Percentiles rank a stretch among this genome's conserved stretches.
Conservation (phyloP, 805 yeast genomes). For the Ogataea nitratoaversa region DNA sequence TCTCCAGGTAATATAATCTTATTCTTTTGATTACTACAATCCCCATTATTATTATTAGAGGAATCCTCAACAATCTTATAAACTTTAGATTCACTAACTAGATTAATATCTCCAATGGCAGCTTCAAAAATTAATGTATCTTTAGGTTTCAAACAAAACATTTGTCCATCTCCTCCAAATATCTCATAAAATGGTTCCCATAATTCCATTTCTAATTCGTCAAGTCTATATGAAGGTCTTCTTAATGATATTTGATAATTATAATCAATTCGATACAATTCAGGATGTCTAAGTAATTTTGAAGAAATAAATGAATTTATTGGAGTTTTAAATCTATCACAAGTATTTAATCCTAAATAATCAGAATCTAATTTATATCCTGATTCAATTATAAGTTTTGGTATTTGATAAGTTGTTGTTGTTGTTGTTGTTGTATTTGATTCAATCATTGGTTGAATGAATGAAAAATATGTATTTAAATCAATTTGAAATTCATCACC, state of each 20-base stretch:
- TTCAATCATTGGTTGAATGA: slow-evolving; percentile 6
- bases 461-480: slow-evolving; percentile 5
- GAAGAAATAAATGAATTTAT: slow-evolving; percentile 30
- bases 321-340: slow-evolving; percentile 7
- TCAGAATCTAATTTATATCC: too few species aligned
- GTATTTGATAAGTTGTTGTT: too few species aligned
- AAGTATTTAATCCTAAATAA: slow-evolving; percentile 17
- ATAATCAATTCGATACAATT: slow-evolving; percentile 44
- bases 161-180: slow-evolving; percentile 21
- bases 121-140: slow-evolving; percentile 12
- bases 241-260: slow-evolving; percentile 36
- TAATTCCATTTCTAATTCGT: slow-evolving; percentile 29
- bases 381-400: too few species aligned
- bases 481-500: slow-evolving; percentile 6
- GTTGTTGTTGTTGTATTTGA: too few species aligned
- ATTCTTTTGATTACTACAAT: background rate
- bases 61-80: slow-evolving; percentile 5
- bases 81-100: slow-evolving; percentile 3
- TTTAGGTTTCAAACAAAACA: slow-evolving; percentile 4
- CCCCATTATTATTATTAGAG: background rate
- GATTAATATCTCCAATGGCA: slow-evolving; percentile 12
- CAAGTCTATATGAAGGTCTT: slow-evolving; percentile 35
- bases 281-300: slow-evolving; percentile 31
- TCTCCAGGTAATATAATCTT: slow-evolving; percentile 22
- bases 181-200: slow-evolving; percentile 28